Conservation (phyloP, 352 stramenopile genomes). For the Halophytophthora polymorphica region DNA sequence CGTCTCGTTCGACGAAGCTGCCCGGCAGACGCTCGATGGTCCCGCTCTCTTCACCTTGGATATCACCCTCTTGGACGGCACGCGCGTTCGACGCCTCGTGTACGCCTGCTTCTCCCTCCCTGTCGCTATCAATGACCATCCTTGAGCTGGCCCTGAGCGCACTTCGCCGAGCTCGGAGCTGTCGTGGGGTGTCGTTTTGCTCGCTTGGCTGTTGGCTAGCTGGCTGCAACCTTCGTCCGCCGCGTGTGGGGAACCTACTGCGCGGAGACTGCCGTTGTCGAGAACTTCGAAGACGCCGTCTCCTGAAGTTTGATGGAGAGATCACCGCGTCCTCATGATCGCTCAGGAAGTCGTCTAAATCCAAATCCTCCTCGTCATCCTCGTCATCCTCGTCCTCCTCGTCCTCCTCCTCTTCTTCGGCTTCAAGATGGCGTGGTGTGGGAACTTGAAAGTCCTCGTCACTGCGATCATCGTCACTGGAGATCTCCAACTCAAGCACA, state of each 20-base stretch:
- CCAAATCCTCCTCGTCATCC: conserved; percentile 39
- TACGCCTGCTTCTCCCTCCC: conserved; percentile 16
- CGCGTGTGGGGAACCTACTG: conserved; percentile 29
- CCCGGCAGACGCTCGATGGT: conserved; percentile 6
- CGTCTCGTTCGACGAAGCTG: conserved; percentile 20
- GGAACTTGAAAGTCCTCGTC: conserved; percentile 85
- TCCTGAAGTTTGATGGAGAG: conserved; percentile 36
- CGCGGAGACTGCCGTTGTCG: conserved; percentile 15
- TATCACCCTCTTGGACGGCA: neutral
- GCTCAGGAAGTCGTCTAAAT: conserved; percentile 54
- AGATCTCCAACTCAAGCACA: conserved; percentile 81
- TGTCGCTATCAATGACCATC: conserved; percentile 25
- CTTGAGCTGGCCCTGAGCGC: conserved; percentile 21
- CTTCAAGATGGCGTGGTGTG: conserved; percentile 40
- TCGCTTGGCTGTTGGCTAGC: conserved; percentile 13
- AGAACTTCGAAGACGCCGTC: conserved; percentile 34
- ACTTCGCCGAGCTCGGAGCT: conserved; percentile 22
- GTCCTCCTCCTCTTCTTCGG: conserved; percentile 51
- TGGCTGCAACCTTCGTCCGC: conserved; percentile 34
- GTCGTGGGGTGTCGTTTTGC: conserved; percentile 21
- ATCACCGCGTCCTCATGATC: conserved; percentile 39
- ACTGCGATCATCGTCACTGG: conserved; percentile 81
- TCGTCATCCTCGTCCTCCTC: conserved; percentile 57
- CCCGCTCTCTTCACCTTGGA: conserved; percentile 6
- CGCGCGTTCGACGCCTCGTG: conserved; percentile 5